Evolutionary conservation across 2,329 filamentous ascomycete genomes (phyloP).

Genomic region (Pyricularia sp.): DNA sequence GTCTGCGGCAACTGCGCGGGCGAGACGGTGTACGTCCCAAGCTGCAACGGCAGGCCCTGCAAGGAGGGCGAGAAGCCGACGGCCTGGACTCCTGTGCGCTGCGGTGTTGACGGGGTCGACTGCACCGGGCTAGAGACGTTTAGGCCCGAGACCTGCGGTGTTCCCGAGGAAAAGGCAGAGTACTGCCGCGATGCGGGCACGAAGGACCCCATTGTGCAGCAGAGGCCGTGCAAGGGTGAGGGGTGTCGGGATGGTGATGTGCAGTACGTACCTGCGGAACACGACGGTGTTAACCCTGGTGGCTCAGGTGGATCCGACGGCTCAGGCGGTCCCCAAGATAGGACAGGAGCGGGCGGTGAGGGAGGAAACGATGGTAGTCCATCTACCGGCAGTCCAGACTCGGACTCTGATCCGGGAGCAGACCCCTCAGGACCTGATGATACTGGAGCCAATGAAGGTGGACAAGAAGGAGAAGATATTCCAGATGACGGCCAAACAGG

Average conservation of each 20-base stretch:
- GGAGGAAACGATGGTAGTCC: background rate
- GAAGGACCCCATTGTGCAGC: background rate
- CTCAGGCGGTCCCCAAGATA: background rate
- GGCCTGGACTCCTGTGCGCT: background rate
- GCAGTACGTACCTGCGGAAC: background rate
- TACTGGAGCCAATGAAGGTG: background rate
- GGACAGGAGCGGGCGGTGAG: background rate
- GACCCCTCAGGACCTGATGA: background rate
- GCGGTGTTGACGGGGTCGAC: background rate
- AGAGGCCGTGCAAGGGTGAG: background rate
- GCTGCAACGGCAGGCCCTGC: background rate
- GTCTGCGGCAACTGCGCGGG: background rate
- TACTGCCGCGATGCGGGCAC: background rate
- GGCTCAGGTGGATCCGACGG: background rate
- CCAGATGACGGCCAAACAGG: background rate
- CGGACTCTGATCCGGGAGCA: background rate
- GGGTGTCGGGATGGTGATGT: background rate
- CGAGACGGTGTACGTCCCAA: background rate
- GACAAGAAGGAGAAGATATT: background rate
- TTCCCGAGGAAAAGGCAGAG: background rate
- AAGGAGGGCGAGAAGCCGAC: background rate
- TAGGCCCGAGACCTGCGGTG: background rate
- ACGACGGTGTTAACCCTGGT: background rate
- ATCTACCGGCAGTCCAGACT: background rate
- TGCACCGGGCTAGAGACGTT: background rate